Evolutionary conservation across 148 eudicot genomes (phyloP).

Genomic region (Pouteria glomerata): DNA sequence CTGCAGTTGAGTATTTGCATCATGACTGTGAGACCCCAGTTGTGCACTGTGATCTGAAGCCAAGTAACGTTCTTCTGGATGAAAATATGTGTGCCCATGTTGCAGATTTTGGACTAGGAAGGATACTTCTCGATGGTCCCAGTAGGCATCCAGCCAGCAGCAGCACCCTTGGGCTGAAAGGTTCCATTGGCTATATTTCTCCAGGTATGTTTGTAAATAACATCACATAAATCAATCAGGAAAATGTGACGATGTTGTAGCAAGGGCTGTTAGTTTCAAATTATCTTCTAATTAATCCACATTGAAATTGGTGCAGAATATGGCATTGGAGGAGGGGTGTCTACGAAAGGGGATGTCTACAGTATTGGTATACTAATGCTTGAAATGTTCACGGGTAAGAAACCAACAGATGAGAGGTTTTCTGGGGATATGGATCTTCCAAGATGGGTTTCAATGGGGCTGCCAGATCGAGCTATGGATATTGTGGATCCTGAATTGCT

Average conservation of each 20-base stretch:
- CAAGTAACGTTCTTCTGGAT: slow-evolving; percentile 26
- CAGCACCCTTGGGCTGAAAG: slow-evolving; percentile 28
- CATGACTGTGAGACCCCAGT: slow-evolving; percentile 27
- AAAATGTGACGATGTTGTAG: no score
- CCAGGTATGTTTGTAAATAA: slow-evolving; percentile 18
- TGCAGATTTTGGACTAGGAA: slow-evolving; percentile 33
- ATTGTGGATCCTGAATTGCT: not conserved
- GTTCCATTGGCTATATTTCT: slow-evolving; percentile 32
- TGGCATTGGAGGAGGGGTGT: slow-evolving; percentile 11
- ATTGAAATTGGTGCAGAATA: slow-evolving; percentile 1
- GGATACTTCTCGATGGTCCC: slow-evolving; percentile 6
- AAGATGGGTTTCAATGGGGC: slow-evolving; percentile 1
- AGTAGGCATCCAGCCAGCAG: slow-evolving; percentile 4
- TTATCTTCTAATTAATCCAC: not conserved
- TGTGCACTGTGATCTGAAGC: slow-evolving; percentile 36
- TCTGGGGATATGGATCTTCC: not conserved
- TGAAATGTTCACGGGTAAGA: slow-evolving; percentile 5
- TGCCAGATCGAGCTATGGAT: not conserved
- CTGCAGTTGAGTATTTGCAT: slow-evolving; percentile 27
- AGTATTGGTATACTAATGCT: slow-evolving; percentile 8
- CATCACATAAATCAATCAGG: no score
- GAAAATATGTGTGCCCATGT: slow-evolving; percentile 24
- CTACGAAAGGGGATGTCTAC: slow-evolving; percentile 10
- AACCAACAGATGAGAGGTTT: slow-evolving; percentile 4
- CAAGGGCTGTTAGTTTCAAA: not conserved